phyloP scores from a whole-genome alignment of 345 rosid species.

The Arabidopsis suecica region DNA sequence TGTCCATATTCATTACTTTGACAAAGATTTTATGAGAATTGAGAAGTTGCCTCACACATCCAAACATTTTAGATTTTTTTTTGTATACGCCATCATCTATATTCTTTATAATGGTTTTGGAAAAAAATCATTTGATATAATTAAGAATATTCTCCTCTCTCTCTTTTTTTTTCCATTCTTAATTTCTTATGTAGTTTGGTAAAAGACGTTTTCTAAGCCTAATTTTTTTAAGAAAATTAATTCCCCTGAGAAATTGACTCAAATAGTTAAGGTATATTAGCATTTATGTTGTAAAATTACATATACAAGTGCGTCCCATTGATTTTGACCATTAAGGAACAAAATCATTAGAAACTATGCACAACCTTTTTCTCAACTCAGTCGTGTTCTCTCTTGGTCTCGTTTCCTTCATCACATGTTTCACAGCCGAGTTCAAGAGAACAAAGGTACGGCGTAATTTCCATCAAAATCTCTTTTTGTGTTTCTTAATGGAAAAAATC shows the following conservation, averaged over 20 bases:
- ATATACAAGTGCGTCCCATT: conserved; percentile 22
- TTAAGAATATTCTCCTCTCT: conserved; percentile 3
- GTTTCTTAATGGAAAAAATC: not conserved
- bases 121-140: conserved; percentile 26
- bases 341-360: conserved; percentile 38
- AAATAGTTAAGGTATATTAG: not conserved
- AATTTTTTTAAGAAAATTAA: not conserved
- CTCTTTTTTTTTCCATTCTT: not conserved
- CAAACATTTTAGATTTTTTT: not conserved
- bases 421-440: conserved; percentile 68
- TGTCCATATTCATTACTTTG: conserved; percentile 1
- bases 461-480: not conserved
- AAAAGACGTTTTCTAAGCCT: not conserved
- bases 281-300: conserved; percentile 19
- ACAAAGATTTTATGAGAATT: conserved; percentile 26
- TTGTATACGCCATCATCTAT: not conserved
- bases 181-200: not conserved
- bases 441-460: conserved; percentile 54
- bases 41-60: conserved; percentile 1
- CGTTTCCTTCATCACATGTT: conserved; percentile 58
- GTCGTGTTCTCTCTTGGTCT: conserved; percentile 52
- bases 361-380: conserved; percentile 7
- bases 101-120: not conserved
- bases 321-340: conserved; percentile 18
- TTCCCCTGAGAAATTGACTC: not conserved